A percentile compares a stretch with the other conserved stretches of the same genome.
Conservation (phyloP, 805 yeast species). For the Kluyveromyces siamensis region DNA sequence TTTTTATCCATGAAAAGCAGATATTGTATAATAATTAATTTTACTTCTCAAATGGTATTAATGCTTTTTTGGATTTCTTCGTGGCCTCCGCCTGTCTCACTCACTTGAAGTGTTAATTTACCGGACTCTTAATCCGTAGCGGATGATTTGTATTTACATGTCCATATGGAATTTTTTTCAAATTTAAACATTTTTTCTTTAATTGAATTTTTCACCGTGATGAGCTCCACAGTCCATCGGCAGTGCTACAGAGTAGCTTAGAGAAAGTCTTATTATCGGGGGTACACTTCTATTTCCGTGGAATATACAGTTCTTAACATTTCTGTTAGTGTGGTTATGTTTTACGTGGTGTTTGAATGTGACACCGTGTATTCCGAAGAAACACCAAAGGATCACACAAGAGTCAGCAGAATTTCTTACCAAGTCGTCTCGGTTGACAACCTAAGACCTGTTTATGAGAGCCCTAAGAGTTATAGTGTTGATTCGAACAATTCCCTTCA, state of each 20-base stretch:
- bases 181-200: not conserved
- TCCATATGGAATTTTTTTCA: not conserved
- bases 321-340: conserved; percentile 8
- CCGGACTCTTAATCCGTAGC: not conserved
- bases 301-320: conserved; percentile 1
- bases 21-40: not conserved
- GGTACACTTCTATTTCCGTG: not conserved
- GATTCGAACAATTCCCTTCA: conserved; percentile 45
- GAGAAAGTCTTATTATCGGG: too few relatives aligned
- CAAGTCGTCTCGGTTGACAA: conserved; percentile 45
- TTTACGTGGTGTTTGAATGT: conserved; percentile 20
- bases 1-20: too few relatives aligned
- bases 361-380: conserved; percentile 15
- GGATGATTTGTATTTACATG: not conserved
- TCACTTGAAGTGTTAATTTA: not conserved
- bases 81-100: not conserved
- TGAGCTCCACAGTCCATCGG: not conserved
- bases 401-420: conserved; percentile 64
- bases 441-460: conserved; percentile 35
- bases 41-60: not conserved
- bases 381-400: conserved; percentile 51
- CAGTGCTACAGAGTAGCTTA: not conserved
- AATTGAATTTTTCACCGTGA: not conserved
- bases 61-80: not conserved
- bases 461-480: conserved; percentile 36